Base-by-base conservation (phyloP, 2,329 filamentous ascomycete species). In the Penicillium sp. region DNA sequence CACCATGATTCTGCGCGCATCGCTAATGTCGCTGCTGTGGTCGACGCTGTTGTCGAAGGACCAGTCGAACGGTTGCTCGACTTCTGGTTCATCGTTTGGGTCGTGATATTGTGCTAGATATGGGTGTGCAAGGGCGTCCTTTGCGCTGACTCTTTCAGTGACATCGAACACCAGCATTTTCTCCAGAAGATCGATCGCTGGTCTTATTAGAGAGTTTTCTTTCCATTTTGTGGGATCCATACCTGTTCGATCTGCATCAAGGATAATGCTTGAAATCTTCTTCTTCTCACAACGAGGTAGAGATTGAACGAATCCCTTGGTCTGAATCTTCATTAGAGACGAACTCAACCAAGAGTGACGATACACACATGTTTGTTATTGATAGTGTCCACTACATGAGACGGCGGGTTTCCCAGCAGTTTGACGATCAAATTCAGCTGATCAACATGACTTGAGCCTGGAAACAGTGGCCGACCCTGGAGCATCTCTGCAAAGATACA, bases 401-500 rank as follows among this genome's bases (percentile, higher is more conserved):
- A 86, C 18, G 90, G 90, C 9, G 90, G 92, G 15, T 89, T 96
- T 26, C 92, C 92, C 29, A 98, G 76, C 22, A 96, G 77, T 64
- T 96, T 88, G 11, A 92, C 96, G 63, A 98, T 96, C 71, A 96
- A 95, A 53, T 88, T 94, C 68, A 98, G 96, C 65, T 98, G 92
- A 69, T 96, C 95, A 66, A 96, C 90, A 61, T 96, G 90, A 60
- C 95, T 90, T 70, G 95, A 95, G 62, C 90, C 92, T 0, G 92
- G 90, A 74, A 98, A 96, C 22, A 98, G 72, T 26, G 92, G 92
- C 71, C 95, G 95, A 60, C 92, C 90, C 70, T 95, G 88, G 37
- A 98, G 77, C 92, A 98, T 96, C 71, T 98, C 92, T 26, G 90
- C 92, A 56, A 98, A 95, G 61, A 98, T 96, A 69, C 92, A 98